Evolutionary conservation across 495 filamentous ascomycete genomes (phyloP).

Genomic region (Podospora appendiculata): DNA sequence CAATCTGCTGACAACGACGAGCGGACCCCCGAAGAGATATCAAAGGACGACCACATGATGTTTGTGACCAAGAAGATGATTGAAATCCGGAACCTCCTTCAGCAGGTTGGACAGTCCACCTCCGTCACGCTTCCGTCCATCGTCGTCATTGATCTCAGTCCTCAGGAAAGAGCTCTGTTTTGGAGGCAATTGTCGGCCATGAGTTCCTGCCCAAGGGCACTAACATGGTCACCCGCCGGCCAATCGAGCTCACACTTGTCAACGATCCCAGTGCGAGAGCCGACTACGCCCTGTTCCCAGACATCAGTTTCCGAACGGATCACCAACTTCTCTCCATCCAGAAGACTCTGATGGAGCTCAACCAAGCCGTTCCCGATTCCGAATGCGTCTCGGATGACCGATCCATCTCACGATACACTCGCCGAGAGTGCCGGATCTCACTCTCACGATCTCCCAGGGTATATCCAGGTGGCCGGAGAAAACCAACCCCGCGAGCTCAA

Average conservation of each 20-base stretch:
- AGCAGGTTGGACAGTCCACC: constrained; percentile 83
- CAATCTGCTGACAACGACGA: constrained; percentile 63
- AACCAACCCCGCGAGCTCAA: constrained; percentile 91
- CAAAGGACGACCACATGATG: constrained; percentile 99
- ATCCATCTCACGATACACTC: constrained; percentile 95
- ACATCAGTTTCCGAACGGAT: constrained; percentile 84
- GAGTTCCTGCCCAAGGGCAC: constrained; percentile 96
- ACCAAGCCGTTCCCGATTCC: constrained; percentile 79
- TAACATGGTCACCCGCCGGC: constrained; percentile 96
- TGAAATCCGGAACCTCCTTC: constrained; percentile 86
- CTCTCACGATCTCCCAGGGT: constrained; percentile 95
- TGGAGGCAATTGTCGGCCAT: constrained; percentile 96
- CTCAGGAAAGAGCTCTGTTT: constrained; percentile 93
- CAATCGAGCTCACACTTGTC: constrained; percentile 93
- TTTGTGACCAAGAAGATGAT: constrained; percentile 98
- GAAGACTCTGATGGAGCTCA: constrained; percentile 88
- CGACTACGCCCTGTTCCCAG: constrained; percentile 96
- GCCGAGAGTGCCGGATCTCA: constrained; percentile 90
- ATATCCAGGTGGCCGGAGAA: constrained; percentile 87
- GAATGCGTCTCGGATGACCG: constrained; percentile 92
- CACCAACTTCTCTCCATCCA: constrained; percentile 90
- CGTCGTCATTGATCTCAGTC: constrained; percentile 97
- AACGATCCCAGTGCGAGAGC: constrained; percentile 86
- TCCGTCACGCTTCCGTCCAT: constrained; percentile 87
- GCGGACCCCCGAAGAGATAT: constrained; percentile 49